Conservation (phyloP, 176 grass and related monocot species). For the Carex cristatella region DNA sequence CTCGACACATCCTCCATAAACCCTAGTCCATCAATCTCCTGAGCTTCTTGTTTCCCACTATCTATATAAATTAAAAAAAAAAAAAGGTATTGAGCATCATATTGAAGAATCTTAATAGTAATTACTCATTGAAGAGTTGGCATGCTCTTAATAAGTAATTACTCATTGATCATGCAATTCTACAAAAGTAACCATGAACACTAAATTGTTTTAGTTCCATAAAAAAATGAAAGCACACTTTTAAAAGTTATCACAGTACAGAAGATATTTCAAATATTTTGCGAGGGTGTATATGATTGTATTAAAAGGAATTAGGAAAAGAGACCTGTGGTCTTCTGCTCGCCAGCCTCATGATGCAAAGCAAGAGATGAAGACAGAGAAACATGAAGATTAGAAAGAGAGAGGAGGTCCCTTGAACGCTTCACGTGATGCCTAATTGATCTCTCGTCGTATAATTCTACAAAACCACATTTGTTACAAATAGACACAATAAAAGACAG, state of each 20-base stretch:
- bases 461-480: slow-evolving; percentile 31
- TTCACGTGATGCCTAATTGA: slow-evolving; percentile 88
- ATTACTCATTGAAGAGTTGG: neutral
- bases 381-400: slow-evolving; percentile 78
- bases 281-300: neutral
- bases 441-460: slow-evolving; percentile 96
- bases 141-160: neutral
- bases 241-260: neutral
- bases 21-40: slow-evolving; percentile 87
- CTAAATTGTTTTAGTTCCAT: neutral
- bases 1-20: slow-evolving; percentile 65
- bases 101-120: neutral
- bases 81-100: slow-evolving; percentile 14
- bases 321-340: slow-evolving; percentile 65
- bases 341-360: slow-evolving; percentile 74
- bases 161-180: slow-evolving; percentile 5
- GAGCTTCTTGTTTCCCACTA: slow-evolving; percentile 49
- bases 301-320: neutral
- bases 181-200: neutral
- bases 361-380: slow-evolving; percentile 76
- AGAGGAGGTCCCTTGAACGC: slow-evolving; percentile 77
- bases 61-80: slow-evolving; percentile 35
- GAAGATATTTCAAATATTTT: slow-evolving; percentile 9
- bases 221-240: neutral
- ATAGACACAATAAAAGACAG: neutral